Percentiles rank a stretch among this genome's conserved stretches.
Evolutionary conservation across 2,329 filamentous ascomycete species (phyloP).

Genomic region (Epichloe bromicola): DNA sequence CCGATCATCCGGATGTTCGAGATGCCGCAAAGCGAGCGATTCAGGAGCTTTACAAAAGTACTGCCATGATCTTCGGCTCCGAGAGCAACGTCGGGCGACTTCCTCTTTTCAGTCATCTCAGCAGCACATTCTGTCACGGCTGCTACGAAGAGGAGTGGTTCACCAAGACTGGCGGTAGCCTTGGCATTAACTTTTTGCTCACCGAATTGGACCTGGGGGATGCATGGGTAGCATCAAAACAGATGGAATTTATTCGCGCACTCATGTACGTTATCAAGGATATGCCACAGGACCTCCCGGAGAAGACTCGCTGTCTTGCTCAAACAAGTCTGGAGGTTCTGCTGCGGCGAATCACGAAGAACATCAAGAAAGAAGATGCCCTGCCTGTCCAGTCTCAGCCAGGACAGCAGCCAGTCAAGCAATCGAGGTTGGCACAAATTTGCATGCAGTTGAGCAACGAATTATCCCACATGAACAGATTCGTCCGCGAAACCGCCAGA

Average conservation of each 20-base stretch:
- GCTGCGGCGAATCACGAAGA: slow-evolving; percentile 64
- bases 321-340: slow-evolving; percentile 74
- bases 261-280: slow-evolving; percentile 97
- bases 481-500: slow-evolving; percentile 80
- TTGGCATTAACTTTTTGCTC: slow-evolving; percentile 85
- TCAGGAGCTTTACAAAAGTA: slow-evolving; percentile 62
- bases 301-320: slow-evolving; percentile 72
- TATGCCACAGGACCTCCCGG: slow-evolving; percentile 86
- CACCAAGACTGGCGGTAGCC: slow-evolving; percentile 81
- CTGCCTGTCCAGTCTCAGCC: slow-evolving; percentile 24
- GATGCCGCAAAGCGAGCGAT: slow-evolving; percentile 73
- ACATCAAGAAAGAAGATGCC: slow-evolving; percentile 63
- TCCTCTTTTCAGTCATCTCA: slow-evolving; percentile 73
- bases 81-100: slow-evolving; percentile 59
- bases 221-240: slow-evolving; percentile 66
- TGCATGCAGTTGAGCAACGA: slow-evolving; percentile 80
- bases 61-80: slow-evolving; percentile 66
- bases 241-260: slow-evolving; percentile 80
- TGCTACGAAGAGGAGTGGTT: slow-evolving; percentile 99
- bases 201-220: slow-evolving; percentile 78
- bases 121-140: slow-evolving; percentile 77
- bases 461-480: slow-evolving; percentile 87
- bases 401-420: slow-evolving; percentile 33
- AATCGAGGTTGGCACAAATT: slow-evolving; percentile 56
- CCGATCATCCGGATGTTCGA: slow-evolving; percentile 66